These are phyloP conservation scores for Russula vinacea DNA, from an alignment of 768 basidiomycete genomes.

Conservation along the genomic window DNA sequence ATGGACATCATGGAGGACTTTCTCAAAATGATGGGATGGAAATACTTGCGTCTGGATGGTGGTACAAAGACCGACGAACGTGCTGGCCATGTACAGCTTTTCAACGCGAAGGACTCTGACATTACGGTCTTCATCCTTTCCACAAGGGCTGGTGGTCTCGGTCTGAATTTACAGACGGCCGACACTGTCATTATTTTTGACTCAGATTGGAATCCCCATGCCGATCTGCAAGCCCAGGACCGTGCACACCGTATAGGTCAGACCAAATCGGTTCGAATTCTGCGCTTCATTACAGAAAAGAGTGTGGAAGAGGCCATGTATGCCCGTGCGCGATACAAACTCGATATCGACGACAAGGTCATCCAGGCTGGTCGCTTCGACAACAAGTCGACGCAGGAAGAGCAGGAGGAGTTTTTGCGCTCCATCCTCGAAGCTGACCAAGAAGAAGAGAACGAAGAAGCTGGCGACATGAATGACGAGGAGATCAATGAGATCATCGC, in stretches of 20 bases:
- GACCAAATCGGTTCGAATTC: constrained; percentile 94
- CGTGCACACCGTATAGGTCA: constrained; percentile 99
- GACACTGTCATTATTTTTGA: constrained; percentile 92
- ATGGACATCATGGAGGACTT: constrained; percentile 99
- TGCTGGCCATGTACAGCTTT: constrained; percentile 77
- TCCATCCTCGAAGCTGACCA: constrained; percentile 88
- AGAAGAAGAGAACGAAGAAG: constrained; percentile 86
- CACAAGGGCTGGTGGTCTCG: constrained; percentile 90
- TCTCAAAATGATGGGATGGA: constrained; percentile 79
- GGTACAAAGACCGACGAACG: constrained; percentile 95
- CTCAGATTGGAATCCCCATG: constrained; percentile 95
- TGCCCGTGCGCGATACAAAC: constrained; percentile 89
- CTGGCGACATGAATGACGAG: constrained; percentile 89
- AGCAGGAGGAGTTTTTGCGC: constrained; percentile 93
- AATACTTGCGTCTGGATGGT: constrained; percentile 91
- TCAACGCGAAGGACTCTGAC: constrained; percentile 87
- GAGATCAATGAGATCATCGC: constrained; percentile 93
- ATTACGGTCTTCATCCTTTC: constrained; percentile 92
- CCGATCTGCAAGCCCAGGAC: constrained; percentile 98
- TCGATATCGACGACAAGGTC: constrained; percentile 98
- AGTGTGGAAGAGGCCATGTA: constrained; percentile 99
- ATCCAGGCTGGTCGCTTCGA: constrained; percentile 99
- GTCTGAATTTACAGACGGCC: constrained; percentile 86
- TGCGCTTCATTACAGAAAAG: constrained; percentile 96
- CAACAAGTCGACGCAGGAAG: constrained; percentile 96